Evolutionary conservation across 257 asterid species (phyloP).

Genomic region (Handroanthus guayacan): DNA sequence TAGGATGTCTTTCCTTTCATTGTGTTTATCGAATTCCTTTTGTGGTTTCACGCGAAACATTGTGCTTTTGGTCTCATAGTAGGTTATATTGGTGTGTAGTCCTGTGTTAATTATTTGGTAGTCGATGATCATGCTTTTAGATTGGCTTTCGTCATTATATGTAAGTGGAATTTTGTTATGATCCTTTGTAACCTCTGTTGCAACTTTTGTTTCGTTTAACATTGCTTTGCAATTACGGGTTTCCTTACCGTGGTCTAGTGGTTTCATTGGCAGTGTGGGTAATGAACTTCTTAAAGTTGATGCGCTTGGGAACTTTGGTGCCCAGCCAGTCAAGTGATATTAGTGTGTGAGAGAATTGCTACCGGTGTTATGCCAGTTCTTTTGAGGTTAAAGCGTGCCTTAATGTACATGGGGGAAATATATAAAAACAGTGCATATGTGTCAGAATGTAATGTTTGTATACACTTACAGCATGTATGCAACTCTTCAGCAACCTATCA

Average conservation of each 20-base stretch:
- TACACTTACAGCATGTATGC: conserved; percentile 30
- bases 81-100: background rate
- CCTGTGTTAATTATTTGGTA: conserved; percentile 6
- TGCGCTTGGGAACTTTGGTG: too few species aligned
- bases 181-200: background rate
- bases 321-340: too few species aligned
- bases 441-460: conserved; percentile 12
- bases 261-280: too few species aligned
- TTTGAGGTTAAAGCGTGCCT: too few species aligned
- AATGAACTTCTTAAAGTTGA: too few species aligned
- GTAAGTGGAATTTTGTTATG: background rate
- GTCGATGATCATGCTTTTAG: background rate
- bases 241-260: too few species aligned
- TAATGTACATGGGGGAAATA: too few species aligned
- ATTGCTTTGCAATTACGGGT: too few species aligned
- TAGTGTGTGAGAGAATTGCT: too few species aligned
- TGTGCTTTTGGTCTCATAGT: background rate
- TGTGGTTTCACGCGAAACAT: background rate
- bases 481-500: conserved; percentile 28
- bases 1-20: background rate
- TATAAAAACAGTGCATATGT: background rate
- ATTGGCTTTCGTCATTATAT: background rate
- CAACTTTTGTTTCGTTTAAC: too few species aligned
- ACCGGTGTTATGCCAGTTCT: too few species aligned
- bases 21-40: background rate